A percentile compares a stretch with the other conserved stretches of the same genome.
phyloP scores from a whole-genome alignment of 495 filamentous ascomycete genomes.

The Penicillium samsonianum region DNA sequence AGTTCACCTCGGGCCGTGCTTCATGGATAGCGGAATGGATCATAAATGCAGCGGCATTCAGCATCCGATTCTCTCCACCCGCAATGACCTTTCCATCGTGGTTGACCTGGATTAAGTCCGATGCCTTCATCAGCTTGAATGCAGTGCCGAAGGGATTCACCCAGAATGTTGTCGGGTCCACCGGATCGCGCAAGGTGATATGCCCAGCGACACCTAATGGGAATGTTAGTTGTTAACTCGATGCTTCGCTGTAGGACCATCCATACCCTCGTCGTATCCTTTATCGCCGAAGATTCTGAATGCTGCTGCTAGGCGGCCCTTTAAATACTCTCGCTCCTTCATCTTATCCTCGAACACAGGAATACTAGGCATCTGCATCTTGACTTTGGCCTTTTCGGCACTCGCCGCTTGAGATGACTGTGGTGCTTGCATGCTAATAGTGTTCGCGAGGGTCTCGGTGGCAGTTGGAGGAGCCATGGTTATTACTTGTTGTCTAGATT shows the following conservation, averaged over 20 bases:
- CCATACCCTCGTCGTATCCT: slow-evolving; percentile 61
- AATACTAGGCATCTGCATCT: slow-evolving; percentile 50
- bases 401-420: slow-evolving; percentile 31
- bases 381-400: slow-evolving; percentile 39
- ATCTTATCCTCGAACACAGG: slow-evolving; percentile 62
- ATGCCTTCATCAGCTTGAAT: slow-evolving; percentile 68
- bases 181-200: slow-evolving; percentile 66
- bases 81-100: slow-evolving; percentile 66
- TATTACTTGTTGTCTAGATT: neutral
- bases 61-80: slow-evolving; percentile 58
- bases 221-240: slow-evolving; percentile 1
- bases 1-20: slow-evolving; percentile 70
- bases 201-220: slow-evolving; percentile 55
- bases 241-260: neutral
- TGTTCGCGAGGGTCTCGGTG: slow-evolving; percentile 29
- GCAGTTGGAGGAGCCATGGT: slow-evolving; percentile 36
- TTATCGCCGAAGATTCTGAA: slow-evolving; percentile 71
- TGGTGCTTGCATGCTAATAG: slow-evolving; percentile 24
- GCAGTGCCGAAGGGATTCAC: slow-evolving; percentile 78
- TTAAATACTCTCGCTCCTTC: slow-evolving; percentile 64
- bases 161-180: slow-evolving; percentile 71
- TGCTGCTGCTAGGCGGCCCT: slow-evolving; percentile 64
- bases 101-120: slow-evolving; percentile 72
- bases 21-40: slow-evolving; percentile 68
- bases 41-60: slow-evolving; percentile 71